Base-by-base conservation (phyloP, 2,329 filamentous ascomycete species). In the Penicillium expansum region DNA sequence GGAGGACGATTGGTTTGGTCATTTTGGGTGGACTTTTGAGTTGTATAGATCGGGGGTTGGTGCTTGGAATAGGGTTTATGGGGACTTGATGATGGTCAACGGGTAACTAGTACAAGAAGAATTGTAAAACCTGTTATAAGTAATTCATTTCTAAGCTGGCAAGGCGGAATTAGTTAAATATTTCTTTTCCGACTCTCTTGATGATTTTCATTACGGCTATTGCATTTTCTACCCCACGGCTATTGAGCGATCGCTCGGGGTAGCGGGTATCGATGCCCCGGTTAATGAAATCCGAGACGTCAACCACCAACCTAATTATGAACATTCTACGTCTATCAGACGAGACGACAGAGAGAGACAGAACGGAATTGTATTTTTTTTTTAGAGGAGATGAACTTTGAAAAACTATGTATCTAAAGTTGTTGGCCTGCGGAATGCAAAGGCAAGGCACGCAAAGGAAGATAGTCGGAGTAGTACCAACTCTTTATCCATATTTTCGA, bases 1-100 rank as follows among this genome's bases (percentile, higher is more conserved):
- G 76, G 18, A 80, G 74, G 39, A 80, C 69, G 10, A 67, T 71
- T 18, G 71, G 74, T 52, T 76, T 71, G 37, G 51, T 41, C 64
- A 68, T 70, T 50, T 57, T 66, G 45, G 8, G 16, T 39, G 10
- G 11, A 5, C 6, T 30, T 22, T 11, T 13, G 5, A 4, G 22
- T 32, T 32, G 18, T 53, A 43, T 51, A 51, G 27, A 18, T 16
- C 20, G 29, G 27, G 8, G 3, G 3, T 41, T 0, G 22, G 24
- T 22, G 3, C 18, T 24, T 43, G 8, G 37, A 24, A 24, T 35
- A 24, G 44, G 30, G 30, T 35, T 47, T 35, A 1, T 5, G 18
- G 30, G 30, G 24, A 35, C 10, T 4, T 13, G 9, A 11, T 33
- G 18, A 22, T 2, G 20, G 29, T 10, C 18, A 32, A 32, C 5